phyloP scores from a whole-genome alignment of 768 basidiomycete genomes.

The Kwoniella bestiolae region DNA sequence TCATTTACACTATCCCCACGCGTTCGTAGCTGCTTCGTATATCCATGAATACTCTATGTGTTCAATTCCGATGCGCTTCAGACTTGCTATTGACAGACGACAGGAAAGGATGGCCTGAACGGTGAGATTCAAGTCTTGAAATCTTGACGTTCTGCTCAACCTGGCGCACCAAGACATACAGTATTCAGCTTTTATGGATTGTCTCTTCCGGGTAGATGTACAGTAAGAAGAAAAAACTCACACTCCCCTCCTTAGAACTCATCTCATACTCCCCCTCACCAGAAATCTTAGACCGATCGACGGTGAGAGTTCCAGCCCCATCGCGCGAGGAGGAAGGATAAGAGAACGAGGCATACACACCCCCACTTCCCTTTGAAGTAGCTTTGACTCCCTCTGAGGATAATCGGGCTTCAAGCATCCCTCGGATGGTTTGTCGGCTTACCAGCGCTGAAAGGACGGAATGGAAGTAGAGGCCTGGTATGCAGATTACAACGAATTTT shows the following conservation, averaged over 20 bases:
- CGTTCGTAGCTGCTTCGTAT: too few relatives aligned
- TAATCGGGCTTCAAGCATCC: neutral
- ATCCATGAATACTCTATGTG: too few relatives aligned
- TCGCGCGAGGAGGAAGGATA: too few relatives aligned
- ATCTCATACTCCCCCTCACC: too few relatives aligned
- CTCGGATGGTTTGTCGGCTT: conserved; percentile 14
- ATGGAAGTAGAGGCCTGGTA: conserved; percentile 7
- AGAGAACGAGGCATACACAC: conserved; percentile 1
- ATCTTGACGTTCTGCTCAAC: conserved; percentile 1
- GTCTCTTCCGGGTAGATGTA: too few relatives aligned
- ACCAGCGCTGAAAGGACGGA: conserved; percentile 11
- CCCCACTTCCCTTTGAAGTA: neutral
- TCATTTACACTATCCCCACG: too few relatives aligned
- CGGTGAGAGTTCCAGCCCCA: too few relatives aligned
- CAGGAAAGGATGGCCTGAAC: conserved; percentile 1
- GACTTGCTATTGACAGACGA: neutral
- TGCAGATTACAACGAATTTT: conserved; percentile 7
- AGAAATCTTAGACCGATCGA: too few relatives aligned
- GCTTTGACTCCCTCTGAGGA: neutral
- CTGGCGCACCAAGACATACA: neutral
- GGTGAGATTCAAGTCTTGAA: conserved; percentile 7
- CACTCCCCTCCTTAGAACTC: too few relatives aligned
- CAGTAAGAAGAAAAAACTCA: too few relatives aligned
- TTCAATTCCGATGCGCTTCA: too few relatives aligned
- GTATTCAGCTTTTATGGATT: too few relatives aligned